Evolutionary conservation across 2,329 filamentous ascomycete genomes (phyloP), one percentile per base, ranked within the genome.

Genomic region (Trichoderma brevicompactum): DNA sequence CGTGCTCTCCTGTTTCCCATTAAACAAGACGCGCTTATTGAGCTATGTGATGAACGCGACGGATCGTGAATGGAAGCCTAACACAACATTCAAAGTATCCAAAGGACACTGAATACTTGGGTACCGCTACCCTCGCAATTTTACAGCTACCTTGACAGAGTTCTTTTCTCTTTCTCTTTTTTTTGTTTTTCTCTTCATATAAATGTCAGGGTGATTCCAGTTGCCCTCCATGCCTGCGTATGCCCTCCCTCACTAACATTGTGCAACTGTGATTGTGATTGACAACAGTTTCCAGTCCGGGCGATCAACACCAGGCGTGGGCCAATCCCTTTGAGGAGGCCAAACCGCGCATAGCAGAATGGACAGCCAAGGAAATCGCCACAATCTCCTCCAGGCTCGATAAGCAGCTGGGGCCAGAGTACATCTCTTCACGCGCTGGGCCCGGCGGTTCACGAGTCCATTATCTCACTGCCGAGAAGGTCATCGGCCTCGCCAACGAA

Each of bases 401-500:
- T 74, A 96, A 94, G 74, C 94, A 97, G 75, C 87, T 99, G 10
- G 95, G 95, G 0, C 95, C 95, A 0, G 96, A 99, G 79, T 99
- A 96, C 76, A 92, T 99, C 66, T 98, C 94, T 2, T 87, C 92
- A 48, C 86, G 95, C 73, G 83, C 90, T 13, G 95, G 95, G 2
- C 90, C 93, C 12, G 90, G 89, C 9, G 94, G 94, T 56, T 87
- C 89, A 69, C 94, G 91, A 75, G 91, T 99, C 17, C 92, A 96
- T 76, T 99, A 99, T 78, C 84, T 99, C 59, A 88, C 93, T n/a
- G 94, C 93, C 1, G 94, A 98, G 74, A 99, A 99, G 80, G 94
- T 91, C 74, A 99, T 99, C 76, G 91, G 92, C 65, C 89, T 97
- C 60, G 94, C 94, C 62, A 97, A 97, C 73, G 92, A 97, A 76